phyloP scores from a whole-genome alignment of 2,329 filamentous ascomycete genomes.

The Aspergillus intermedius region DNA sequence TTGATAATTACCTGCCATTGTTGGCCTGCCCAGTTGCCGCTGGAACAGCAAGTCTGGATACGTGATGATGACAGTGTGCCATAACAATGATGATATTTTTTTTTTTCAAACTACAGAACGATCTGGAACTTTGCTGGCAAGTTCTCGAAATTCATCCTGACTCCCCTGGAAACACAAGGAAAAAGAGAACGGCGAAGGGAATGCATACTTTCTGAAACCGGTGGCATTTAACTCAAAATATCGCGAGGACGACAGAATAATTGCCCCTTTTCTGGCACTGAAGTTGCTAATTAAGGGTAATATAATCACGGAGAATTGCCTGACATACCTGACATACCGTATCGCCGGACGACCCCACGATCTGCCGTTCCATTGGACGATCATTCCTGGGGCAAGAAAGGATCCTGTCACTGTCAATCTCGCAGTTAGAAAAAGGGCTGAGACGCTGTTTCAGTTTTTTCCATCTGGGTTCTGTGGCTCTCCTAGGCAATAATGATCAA shows the following conservation, averaged over 20 bases:
- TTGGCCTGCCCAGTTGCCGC: too few relatives aligned
- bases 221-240: background rate
- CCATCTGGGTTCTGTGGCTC: background rate
- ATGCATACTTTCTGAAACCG: background rate
- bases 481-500: background rate
- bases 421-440: background rate
- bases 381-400: constrained; percentile 9
- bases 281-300: too few relatives aligned
- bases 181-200: background rate
- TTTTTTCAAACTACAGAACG: constrained; percentile 4
- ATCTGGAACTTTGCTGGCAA: background rate
- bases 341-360: background rate
- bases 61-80: constrained; percentile 14
- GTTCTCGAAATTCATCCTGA: background rate
- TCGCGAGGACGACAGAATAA: background rate
- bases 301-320: too few relatives aligned
- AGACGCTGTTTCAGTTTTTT: background rate
- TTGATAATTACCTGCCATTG: too few relatives aligned
- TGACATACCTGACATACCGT: background rate
- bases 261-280: background rate
- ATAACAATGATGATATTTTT: constrained; percentile 8
- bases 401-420: background rate
- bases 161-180: background rate
- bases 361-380: constrained; percentile 11
- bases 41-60: too few relatives aligned